Evolutionary conservation across 768 basidiomycete species (phyloP).

Genomic region (Kwoniella bestiolae): DNA sequence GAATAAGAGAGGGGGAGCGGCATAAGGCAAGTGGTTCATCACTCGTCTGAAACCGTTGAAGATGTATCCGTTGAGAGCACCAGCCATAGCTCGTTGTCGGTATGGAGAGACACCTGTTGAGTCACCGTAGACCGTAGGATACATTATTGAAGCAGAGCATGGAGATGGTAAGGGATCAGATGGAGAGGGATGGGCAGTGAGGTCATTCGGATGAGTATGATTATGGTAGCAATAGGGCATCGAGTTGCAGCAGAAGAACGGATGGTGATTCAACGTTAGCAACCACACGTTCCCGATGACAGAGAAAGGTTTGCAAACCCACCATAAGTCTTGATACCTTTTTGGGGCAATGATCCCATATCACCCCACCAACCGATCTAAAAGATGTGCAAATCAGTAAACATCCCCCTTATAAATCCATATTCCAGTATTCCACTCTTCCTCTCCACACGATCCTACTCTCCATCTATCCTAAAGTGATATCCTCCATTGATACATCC

Average conservation of each 20-base stretch:
- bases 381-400: too few relatives aligned
- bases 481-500: background rate
- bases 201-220: too few relatives aligned
- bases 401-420: too few relatives aligned
- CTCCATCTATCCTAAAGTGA: background rate
- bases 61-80: conserved; percentile 73
- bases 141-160: background rate
- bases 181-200: too few relatives aligned
- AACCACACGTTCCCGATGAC: too few relatives aligned
- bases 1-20: conserved; percentile 72
- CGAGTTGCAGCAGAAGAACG: background rate
- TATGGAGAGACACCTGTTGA: conserved; percentile 83
- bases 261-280: background rate
- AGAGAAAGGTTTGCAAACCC: conserved; percentile 56
- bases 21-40: conserved; percentile 75
- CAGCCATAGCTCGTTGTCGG: conserved; percentile 73
- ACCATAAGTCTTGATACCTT: conserved; percentile 82
- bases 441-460: too few relatives aligned
- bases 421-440: too few relatives aligned
- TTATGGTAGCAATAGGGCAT: background rate
- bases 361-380: conserved; percentile 94
- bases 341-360: conserved; percentile 69
- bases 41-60: conserved; percentile 86
- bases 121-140: background rate
- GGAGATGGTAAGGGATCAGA: too few relatives aligned